Evolutionary conservation across 192 early-diverging fungal genomes (phyloP).

Genomic region (Gigaspora rosea): DNA sequence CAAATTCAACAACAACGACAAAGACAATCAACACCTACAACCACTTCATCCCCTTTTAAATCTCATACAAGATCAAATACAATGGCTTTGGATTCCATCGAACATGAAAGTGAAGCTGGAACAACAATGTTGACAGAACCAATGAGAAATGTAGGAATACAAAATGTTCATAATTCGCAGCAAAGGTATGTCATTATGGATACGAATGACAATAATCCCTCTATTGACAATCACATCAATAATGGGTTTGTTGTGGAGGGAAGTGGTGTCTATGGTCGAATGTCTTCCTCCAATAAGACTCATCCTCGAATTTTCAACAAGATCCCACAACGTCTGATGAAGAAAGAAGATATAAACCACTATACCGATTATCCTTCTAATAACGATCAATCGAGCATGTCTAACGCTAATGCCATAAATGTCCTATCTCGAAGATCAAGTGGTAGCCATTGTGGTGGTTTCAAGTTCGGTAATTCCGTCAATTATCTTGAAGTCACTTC

Average conservation of each 20-base stretch:
- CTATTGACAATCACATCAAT: not conserved
- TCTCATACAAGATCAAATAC: not conserved
- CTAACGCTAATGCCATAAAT: not conserved
- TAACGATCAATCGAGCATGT: not conserved
- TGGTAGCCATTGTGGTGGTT: not conserved
- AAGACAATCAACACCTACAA: not conserved
- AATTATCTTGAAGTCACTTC: not conserved
- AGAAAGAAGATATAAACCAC: conserved; percentile 1
- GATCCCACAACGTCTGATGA: conserved; percentile 8
- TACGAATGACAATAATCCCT: conserved; percentile 10
- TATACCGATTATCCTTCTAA: not conserved
- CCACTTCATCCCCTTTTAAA: not conserved
- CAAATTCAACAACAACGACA: not conserved
- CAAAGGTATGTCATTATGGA: conserved; percentile 23
- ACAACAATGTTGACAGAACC: not conserved
- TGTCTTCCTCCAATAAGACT: conserved; percentile 20
- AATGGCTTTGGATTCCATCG: conserved; percentile 3
- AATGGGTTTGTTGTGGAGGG: conserved; percentile 6
- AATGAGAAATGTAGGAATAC: not conserved
- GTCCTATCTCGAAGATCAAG: conserved; percentile 1
- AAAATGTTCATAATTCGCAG: conserved; percentile 13
- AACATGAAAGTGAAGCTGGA: not conserved
- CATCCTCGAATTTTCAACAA: conserved; percentile 19
- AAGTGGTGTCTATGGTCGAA: conserved; percentile 4
- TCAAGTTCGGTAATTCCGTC: not conserved